Evolutionary conservation across 192 early-diverging fungal species (phyloP), one percentile per base, ranked within the genome.

Genomic region (Paraglomus brasilianum): DNA sequence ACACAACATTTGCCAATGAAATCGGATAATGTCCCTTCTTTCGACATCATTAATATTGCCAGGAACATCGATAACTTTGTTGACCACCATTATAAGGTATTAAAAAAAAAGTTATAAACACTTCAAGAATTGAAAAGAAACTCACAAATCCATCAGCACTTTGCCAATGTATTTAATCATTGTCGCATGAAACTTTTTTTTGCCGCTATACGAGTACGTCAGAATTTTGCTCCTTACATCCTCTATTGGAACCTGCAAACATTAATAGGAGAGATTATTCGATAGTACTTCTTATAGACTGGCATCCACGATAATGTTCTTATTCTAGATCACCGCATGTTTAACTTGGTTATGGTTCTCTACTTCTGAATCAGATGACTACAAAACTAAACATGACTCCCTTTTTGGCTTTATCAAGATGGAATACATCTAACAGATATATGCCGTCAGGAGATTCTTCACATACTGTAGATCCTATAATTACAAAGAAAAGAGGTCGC

Each of bases 131-230:
- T 55, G 17, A 7, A 64, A 64, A 48, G 13, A 5, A 64, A 64
- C 62, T 64, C 21, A 64, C 62, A 64, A 64, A 15, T 64, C 46
- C 62, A 64, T 64, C 46, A 64, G 39, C 38, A 64, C 62, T 24
- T 64, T 64, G 19, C 62, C 62, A 3, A 64, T 64, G 39, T 64
- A 64, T 48, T 64, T 40, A 48, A 64, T 64, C 62, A 64, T 64
- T 11, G 62, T 64, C 22, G 19, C 39, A 7, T 64, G 8, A 64
- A 64, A 64, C 21, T 64, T 22, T 19, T 64, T 64, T 64, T 64
- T 64, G 4, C 15, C 14, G 38, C 19, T 48, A 48, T 64, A 64
- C 49, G 62, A 47, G 40, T 11, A 17, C 17, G 17, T 55, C 52
- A 55, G 52, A 55, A 55, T 55, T 55, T 55, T 55, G 8, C n/a